Base-by-base conservation (phyloP, 352 stramenopile genomes). In the Globisporangium echinulatum region DNA sequence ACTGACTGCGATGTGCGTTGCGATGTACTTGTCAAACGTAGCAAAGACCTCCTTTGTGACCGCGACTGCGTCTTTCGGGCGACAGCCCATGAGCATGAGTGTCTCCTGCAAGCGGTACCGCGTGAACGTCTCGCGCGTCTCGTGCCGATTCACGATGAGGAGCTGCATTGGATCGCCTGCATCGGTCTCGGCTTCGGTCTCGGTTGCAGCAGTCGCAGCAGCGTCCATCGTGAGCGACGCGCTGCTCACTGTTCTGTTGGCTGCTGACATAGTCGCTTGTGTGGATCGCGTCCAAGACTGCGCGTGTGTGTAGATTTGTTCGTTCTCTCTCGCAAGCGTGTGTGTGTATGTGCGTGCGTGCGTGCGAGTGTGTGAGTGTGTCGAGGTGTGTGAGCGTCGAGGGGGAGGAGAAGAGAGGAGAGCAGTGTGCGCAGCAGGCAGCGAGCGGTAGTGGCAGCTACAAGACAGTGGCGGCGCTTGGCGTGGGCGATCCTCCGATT, bases 81-180 rank as follows among this genome's bases (percentile, higher is more conserved):
- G 73, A 56, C 82, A 92, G 47, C 85, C 85, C 85, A 94, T 94
- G 63, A 94, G 77, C 77, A 92, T 92, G 48, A 94, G 75, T 54
- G 85, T 94, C 71, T 94, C 85, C 55, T 94, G 85, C 52, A 94
- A 61, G 3, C 85, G 77, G 58, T 94, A 92, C 36, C 85, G 82
- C 59, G 85, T 92, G 68, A 92, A 92, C 33, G 61, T 71, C 71
- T 92, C 81, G 64, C 67, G 65, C 43, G 59, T 50, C 15, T 73
- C 74, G 58, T 82, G 68, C 7, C 75, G 72, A 61, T 73, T 65
- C 11, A 92, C 82, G 36, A 77, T 40, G 58, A 94, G 79, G 42
- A 88, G 67, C 66, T 92, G 82, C 82, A 94, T 92, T 42, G 85
- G 85, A 61, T 94, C 79, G 53, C 72, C 77, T 33, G 61, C 69